These are phyloP conservation scores for Albugo candida DNA, from an alignment of 352 stramenopile genomes.

Conservation along the genomic window DNA sequence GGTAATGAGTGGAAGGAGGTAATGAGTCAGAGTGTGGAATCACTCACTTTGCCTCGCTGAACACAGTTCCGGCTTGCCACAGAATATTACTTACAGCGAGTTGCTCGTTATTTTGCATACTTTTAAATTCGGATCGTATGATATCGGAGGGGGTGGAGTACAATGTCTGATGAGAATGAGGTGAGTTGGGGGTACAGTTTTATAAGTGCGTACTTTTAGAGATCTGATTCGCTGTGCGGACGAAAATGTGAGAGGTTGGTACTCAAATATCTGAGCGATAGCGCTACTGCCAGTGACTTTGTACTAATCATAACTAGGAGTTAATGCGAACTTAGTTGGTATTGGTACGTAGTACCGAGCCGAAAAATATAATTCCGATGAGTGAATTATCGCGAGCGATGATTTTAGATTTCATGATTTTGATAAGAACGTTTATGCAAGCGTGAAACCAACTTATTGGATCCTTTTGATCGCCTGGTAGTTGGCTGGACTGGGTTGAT, in stretches of 20 bases:
- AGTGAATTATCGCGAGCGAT: constrained; percentile 63
- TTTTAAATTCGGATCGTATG: constrained; percentile 14
- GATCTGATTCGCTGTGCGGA: constrained; percentile 58
- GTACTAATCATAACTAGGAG: constrained; percentile 12
- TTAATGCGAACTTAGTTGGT: too few relatives aligned
- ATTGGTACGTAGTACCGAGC: constrained; percentile 18
- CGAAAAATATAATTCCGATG: constrained; percentile 58
- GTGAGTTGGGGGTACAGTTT: not conserved
- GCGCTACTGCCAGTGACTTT: constrained; percentile 35
- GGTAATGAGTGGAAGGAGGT: not conserved
- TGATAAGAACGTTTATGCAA: constrained; percentile 39
- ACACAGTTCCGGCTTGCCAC: constrained; percentile 65
- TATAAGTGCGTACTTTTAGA: constrained; percentile 16
- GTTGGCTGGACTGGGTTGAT: not conserved
- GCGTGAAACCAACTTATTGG: constrained; percentile 52
- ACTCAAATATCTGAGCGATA: constrained; percentile 54
- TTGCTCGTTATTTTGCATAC: constrained; percentile 34
- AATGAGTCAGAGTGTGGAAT: not conserved
- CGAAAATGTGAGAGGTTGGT: constrained; percentile 50
- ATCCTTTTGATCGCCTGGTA: not conserved
- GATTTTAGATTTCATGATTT: constrained; percentile 58
- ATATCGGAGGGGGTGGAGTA: not conserved
- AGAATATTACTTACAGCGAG: constrained; percentile 64
- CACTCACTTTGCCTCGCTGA: constrained; percentile 54
- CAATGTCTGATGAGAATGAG: not conserved